Evolutionary conservation across 202 grass and related monocot genomes (phyloP).

Genomic region (Bolboschoenoplectus hybrid): DNA sequence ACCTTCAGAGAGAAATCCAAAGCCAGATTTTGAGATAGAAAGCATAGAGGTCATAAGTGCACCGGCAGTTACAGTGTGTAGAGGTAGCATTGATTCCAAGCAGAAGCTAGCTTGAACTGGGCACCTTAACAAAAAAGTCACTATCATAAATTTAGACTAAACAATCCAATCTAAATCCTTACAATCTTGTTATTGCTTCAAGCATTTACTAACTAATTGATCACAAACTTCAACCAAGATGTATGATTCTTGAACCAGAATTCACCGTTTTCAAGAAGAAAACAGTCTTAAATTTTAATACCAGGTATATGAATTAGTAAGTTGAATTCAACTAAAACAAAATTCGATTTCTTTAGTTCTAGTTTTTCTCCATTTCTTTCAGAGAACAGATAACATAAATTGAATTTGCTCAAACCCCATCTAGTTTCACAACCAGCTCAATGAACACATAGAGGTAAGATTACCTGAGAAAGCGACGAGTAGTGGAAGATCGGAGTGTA

Average conservation of each 20-base stretch:
- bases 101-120: constrained; percentile 65
- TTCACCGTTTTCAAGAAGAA: background rate
- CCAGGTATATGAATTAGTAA: background rate
- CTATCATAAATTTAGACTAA: constrained; percentile 30
- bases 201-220: background rate
- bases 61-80: constrained; percentile 69
- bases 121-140: constrained; percentile 43
- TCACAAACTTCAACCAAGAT: background rate
- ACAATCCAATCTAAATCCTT: background rate
- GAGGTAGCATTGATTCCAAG: constrained; percentile 69
- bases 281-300: background rate
- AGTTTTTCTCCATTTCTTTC: background rate
- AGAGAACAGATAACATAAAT: background rate
- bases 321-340: background rate
- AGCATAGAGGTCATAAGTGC: constrained; percentile 85
- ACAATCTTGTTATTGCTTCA: background rate
- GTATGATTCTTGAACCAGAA: background rate
- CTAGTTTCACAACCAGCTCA: background rate
- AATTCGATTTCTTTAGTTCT: background rate
- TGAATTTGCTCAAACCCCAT: background rate
- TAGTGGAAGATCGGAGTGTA: constrained; percentile 42
- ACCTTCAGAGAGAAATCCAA: constrained; percentile 75
- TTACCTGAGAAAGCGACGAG: constrained; percentile 70
- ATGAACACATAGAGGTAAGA: background rate
- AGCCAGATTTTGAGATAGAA: constrained; percentile 50